Percentiles rank a stretch among this genome's conserved stretches.
Evolutionary conservation across 805 yeast genomes (phyloP).

Genomic region (Nadsonia fulvescens): DNA sequence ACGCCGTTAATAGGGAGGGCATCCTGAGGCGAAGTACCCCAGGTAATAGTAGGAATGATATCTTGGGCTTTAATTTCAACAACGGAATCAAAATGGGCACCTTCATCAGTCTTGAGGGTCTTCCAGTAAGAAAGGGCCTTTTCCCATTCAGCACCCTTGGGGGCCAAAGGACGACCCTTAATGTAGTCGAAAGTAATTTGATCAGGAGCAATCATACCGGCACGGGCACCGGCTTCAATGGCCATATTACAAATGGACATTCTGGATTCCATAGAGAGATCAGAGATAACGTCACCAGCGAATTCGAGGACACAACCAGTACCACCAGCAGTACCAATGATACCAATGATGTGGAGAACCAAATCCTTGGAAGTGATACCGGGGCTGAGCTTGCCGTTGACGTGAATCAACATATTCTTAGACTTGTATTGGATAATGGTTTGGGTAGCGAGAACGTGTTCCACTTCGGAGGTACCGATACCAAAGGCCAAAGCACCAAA

Average conservation of each 20-base stretch:
- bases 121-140: constrained; percentile 87
- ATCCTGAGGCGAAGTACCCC: constrained; percentile 99
- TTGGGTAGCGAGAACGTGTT: constrained; percentile 96
- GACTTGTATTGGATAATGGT: constrained; percentile 83
- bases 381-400: constrained; percentile 65
- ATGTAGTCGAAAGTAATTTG: constrained; percentile 73
- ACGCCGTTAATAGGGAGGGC: constrained; percentile 83
- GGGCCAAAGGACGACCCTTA: constrained; percentile 88
- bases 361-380: constrained; percentile 95
- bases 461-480: constrained; percentile 97
- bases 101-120: constrained; percentile 72
- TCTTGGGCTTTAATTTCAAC: constrained; percentile 67
- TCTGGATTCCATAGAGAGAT: constrained; percentile 88
- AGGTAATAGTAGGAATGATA: constrained; percentile 87
- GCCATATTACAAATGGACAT: constrained; percentile 99
- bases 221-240: constrained; percentile 97
- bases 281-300: constrained; percentile 86
- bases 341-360: constrained; percentile 84
- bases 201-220: constrained; percentile 97
- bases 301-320: constrained; percentile 94
- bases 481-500: constrained; percentile 96
- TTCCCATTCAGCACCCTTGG: constrained; percentile 87
- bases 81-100: constrained; percentile 76
- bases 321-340: constrained; percentile 98
- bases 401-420: constrained; percentile 81